Conservation (phyloP, 192 early-diverging fungal genomes). For the Lobulomyces angularis region DNA sequence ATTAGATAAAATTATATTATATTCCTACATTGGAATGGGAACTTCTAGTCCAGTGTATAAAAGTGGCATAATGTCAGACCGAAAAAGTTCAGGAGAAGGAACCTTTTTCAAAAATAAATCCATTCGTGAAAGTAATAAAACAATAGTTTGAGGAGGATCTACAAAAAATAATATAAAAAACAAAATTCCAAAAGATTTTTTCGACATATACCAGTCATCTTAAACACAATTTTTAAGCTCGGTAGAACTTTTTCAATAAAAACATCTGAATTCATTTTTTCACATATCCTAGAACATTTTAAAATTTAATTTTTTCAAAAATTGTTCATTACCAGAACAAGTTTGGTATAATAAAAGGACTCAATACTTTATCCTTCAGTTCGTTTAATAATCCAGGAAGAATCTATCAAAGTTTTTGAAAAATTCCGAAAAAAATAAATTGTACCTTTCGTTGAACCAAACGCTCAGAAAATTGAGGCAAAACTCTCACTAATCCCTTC, state of each 20-base stretch:
- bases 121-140: constrained; percentile 48
- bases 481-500: constrained; percentile 55
- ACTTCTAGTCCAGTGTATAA: constrained; percentile 55
- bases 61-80: constrained; percentile 55
- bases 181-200: constrained; percentile 6
- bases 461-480: constrained; percentile 60
- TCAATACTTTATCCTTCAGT: constrained; percentile 51
- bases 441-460: constrained; percentile 55
- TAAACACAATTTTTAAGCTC: constrained; percentile 48
- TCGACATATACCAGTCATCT: constrained; percentile 12
- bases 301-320: background rate
- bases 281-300: constrained; percentile 27
- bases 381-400: constrained; percentile 57
- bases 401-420: constrained; percentile 28
- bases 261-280: constrained; percentile 42
- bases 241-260: constrained; percentile 51
- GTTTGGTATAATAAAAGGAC: constrained; percentile 63
- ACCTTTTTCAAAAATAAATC: constrained; percentile 50
- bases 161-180: constrained; percentile 15
- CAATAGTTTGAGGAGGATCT: constrained; percentile 54
- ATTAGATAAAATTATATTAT: no score
- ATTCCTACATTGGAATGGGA: constrained; percentile 38
- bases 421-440: constrained; percentile 1
- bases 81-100: constrained; percentile 28
- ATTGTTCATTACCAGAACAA: constrained; percentile 33